These are phyloP conservation scores for Fagopyrum esculentum DNA, from an alignment of 148 eudicot genomes.

Conservation along the genomic window DNA sequence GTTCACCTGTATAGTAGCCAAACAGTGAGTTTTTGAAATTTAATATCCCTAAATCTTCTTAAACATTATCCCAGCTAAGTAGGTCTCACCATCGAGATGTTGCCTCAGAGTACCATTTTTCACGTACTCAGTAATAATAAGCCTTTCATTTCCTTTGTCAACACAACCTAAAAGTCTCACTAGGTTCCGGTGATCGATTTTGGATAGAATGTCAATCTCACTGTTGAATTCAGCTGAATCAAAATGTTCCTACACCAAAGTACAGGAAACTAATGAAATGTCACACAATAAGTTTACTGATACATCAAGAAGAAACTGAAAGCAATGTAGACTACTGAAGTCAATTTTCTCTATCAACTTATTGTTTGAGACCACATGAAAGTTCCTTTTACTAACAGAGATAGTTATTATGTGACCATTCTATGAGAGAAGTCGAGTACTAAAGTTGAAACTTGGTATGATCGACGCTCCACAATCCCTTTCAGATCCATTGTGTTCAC, in stretches of 20 bases:
- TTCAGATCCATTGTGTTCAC: no score
- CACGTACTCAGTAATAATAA: constrained; percentile 83
- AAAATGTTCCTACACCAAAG: constrained; percentile 53
- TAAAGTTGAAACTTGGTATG: neutral
- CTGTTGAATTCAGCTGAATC: constrained; percentile 68
- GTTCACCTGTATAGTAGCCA: constrained; percentile 43
- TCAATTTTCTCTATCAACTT: neutral
- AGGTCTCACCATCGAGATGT: constrained; percentile 86
- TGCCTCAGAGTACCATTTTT: constrained; percentile 93
- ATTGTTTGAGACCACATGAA: neutral
- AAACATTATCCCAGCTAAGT: neutral
- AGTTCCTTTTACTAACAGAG: neutral
- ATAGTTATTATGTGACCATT: neutral
- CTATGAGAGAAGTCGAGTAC: neutral
- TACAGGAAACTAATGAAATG: neutral
- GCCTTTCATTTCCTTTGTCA: constrained; percentile 79
- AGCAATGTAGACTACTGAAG: neutral
- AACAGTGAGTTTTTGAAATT: constrained; percentile 15
- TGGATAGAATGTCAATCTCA: constrained; percentile 85
- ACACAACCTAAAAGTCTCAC: constrained; percentile 87
- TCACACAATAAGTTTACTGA: neutral
- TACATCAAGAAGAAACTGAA: neutral
- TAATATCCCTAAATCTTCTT: neutral
- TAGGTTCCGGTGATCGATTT: constrained; percentile 80
- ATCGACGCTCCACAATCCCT: neutral